Conservation (phyloP, 306 rosid species). For the Cucurbita ficifolia region DNA sequence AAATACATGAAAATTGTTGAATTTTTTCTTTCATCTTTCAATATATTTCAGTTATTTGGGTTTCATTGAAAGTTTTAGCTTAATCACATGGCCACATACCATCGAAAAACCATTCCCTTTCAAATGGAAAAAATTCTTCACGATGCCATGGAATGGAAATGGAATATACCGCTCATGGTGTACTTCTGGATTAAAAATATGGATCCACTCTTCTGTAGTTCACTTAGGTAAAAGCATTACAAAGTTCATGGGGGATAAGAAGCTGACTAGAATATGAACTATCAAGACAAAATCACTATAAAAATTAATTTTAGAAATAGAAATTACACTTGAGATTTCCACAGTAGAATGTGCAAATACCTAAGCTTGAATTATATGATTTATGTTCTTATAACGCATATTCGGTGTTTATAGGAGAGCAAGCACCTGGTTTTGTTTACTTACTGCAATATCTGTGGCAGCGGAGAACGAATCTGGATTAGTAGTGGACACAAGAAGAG, state of each 20-base stretch:
- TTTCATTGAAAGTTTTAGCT: not conserved
- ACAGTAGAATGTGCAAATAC: not conserved
- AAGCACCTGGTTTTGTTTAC: not conserved
- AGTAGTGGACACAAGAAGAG: conserved; percentile 37
- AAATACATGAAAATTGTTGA: not conserved
- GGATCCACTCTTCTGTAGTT: not conserved
- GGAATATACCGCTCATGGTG: not conserved
- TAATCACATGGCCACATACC: no score
- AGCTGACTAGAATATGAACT: not conserved
- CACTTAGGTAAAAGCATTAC: not conserved
- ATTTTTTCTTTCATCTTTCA: not conserved
- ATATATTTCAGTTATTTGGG: not conserved
- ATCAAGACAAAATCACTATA: not conserved
- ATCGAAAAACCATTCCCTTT: no score
- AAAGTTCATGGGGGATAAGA: not conserved
- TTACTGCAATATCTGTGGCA: conserved; percentile 59
- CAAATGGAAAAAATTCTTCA: not conserved
- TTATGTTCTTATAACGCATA: not conserved
- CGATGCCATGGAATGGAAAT: not conserved
- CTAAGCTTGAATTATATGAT: not conserved
- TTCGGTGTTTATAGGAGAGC: not conserved
- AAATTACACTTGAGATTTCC: not conserved
- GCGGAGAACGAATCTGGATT: conserved; percentile 54
- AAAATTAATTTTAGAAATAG: not conserved
- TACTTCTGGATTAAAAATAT: not conserved